Conservation (phyloP, 208 protist genomes). For the Leptomonas pyrrhocoris region DNA sequence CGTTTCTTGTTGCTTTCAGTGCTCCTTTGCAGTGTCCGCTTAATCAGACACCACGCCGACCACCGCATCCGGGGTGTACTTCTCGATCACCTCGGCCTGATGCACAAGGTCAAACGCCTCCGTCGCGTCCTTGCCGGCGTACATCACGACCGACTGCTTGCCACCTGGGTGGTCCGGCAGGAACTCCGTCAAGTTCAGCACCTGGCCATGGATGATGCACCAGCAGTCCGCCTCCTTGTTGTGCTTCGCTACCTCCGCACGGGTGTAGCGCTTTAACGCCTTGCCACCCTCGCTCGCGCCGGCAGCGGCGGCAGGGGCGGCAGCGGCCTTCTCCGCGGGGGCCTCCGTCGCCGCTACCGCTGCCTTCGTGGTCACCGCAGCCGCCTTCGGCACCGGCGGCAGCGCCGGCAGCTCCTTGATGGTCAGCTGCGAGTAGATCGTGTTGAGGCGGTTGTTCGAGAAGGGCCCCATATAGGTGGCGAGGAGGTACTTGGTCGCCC, state of each 20-base stretch:
- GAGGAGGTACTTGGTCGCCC: conserved; percentile 59
- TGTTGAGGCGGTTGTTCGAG: conserved; percentile 58
- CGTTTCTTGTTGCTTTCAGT: not conserved
- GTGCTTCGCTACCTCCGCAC: conserved; percentile 70
- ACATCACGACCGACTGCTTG: conserved; percentile 52
- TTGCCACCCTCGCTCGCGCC: conserved; percentile 25
- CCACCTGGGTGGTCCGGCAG: conserved; percentile 66
- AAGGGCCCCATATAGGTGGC: conserved; percentile 50
- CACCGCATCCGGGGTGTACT: conserved; percentile 57
- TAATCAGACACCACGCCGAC: conserved; percentile 49
- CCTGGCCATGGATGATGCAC: conserved; percentile 49
- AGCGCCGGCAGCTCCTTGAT: conserved; percentile 49
- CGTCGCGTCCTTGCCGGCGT: conserved; percentile 68
- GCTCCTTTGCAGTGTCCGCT: not conserved
- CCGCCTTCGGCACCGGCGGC: conserved; percentile 47
- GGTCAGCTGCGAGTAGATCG: conserved; percentile 41
- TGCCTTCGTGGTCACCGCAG: conserved; percentile 24
- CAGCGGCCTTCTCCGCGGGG: conserved; percentile 8
- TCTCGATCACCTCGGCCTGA: conserved; percentile 53
- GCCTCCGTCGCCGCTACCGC: conserved; percentile 39
- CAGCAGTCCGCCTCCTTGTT: conserved; percentile 65
- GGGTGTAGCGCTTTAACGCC: conserved; percentile 34
- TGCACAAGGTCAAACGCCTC: conserved; percentile 65
- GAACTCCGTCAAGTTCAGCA: conserved; percentile 64
- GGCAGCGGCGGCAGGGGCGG: conserved; percentile 39